These are phyloP conservation scores for Isabelozyma heimii DNA, from an alignment of 805 yeast genomes.

Conservation along the genomic window DNA sequence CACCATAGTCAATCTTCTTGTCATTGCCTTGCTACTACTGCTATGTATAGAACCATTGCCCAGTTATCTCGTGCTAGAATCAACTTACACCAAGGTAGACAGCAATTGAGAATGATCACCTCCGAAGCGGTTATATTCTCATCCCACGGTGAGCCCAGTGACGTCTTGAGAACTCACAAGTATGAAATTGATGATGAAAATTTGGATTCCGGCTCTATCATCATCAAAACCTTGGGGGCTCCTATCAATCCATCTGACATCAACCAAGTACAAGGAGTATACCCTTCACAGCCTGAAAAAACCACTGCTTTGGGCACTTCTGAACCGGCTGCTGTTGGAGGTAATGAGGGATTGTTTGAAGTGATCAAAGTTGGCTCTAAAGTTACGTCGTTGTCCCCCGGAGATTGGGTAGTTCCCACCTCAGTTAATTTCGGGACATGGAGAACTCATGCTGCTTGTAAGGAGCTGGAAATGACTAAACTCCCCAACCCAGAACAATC, in stretches of 20 bases:
- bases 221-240: constrained; percentile 37
- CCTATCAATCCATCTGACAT: constrained; percentile 46
- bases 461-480: constrained; percentile 51
- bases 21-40: too few species aligned
- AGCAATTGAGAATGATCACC: constrained; percentile 36
- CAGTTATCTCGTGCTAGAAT: not conserved
- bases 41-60: not conserved
- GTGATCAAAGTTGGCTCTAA: constrained; percentile 67
- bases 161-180: constrained; percentile 50
- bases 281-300: constrained; percentile 48
- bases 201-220: constrained; percentile 31
- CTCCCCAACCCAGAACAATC: constrained; percentile 55
- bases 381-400: constrained; percentile 49
- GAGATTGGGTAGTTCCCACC: constrained; percentile 88
- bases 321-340: constrained; percentile 78
- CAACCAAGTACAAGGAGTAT: constrained; percentile 46
- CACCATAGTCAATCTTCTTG: too few species aligned
- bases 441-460: constrained; percentile 73
- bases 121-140: constrained; percentile 69
- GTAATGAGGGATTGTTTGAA: constrained; percentile 91
- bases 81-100: not conserved
- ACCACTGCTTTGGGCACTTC: constrained; percentile 52
- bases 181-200: constrained; percentile 48
- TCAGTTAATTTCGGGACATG: constrained; percentile 87
- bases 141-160: constrained; percentile 64